phyloP scores from a whole-genome alignment of 495 filamentous ascomycete genomes.

The Penicillium soppii region DNA sequence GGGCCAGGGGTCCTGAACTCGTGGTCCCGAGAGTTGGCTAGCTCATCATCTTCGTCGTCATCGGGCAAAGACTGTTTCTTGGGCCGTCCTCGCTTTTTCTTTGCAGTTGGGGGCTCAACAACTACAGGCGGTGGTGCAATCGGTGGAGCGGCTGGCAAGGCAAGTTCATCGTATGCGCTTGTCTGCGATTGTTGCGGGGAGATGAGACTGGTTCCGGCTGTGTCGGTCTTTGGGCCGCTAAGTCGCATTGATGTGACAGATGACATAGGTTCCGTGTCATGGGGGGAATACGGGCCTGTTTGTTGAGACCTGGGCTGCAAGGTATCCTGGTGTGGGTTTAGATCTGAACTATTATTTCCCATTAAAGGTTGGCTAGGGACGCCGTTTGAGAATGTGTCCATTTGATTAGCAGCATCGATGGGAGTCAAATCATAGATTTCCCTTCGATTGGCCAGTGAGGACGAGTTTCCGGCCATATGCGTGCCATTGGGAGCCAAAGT shows the following conservation, averaged over 20 bases:
- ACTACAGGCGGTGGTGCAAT: constrained; percentile 17
- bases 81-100: constrained; percentile 34
- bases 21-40: constrained; percentile 15
- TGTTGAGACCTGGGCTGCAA: constrained; percentile 28
- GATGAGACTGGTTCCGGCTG: constrained; percentile 5
- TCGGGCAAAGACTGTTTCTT: constrained; percentile 31
- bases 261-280: constrained; percentile 45
- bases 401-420: not conserved
- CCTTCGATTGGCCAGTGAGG: not conserved
- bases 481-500: not conserved
- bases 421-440: not conserved
- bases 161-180: constrained; percentile 32
- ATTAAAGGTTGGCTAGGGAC: not conserved
- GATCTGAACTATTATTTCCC: constrained; percentile 5
- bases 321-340: constrained; percentile 14
- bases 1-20: constrained; percentile 4
- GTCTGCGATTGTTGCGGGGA: constrained; percentile 18
- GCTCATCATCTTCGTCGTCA: constrained; percentile 34
- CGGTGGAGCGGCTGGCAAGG: constrained; percentile 13
- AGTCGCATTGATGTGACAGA: constrained; percentile 26
- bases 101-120: constrained; percentile 20
- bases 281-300: constrained; percentile 28
- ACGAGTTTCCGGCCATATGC: constrained; percentile 9
- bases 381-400: not conserved
- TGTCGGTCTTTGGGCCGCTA: constrained; percentile 28